These are phyloP conservation scores for Bremia lactucae DNA, from an alignment of 352 stramenopile species.

Conservation along the genomic window DNA sequence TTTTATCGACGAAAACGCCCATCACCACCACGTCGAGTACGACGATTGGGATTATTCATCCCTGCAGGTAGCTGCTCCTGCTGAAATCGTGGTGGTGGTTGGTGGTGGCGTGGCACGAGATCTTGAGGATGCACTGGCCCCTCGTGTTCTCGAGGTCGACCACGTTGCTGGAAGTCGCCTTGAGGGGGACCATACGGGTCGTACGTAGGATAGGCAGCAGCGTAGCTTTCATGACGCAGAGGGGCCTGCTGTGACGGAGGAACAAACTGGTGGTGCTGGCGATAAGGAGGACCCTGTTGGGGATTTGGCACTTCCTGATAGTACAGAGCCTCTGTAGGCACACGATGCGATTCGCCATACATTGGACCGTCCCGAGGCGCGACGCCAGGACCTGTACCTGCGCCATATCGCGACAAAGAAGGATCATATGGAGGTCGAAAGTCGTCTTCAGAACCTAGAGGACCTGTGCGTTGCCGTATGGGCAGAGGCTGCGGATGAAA, in stretches of 20 bases:
- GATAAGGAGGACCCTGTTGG: constrained; percentile 12
- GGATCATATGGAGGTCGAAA: constrained; percentile 19
- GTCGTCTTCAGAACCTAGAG: constrained; percentile 13
- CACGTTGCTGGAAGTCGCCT: constrained; percentile 23
- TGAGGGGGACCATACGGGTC: constrained; percentile 21
- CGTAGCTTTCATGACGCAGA: constrained; percentile 14
- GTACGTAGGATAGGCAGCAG: constrained; percentile 22
- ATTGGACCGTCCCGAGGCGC: constrained; percentile 6
- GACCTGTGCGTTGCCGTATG: constrained; percentile 14
- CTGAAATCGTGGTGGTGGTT: constrained; percentile 13
- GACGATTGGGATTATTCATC: constrained; percentile 16
- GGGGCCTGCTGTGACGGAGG: constrained; percentile 14
- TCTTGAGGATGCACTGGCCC: constrained; percentile 8
- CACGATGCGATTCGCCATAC: constrained; percentile 12
- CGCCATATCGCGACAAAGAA: constrained; percentile 25
- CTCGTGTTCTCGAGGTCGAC: constrained; percentile 15
- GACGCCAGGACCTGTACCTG: constrained; percentile 7
- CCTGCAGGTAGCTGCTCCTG: constrained; percentile 18
- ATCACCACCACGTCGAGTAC: constrained; percentile 27
- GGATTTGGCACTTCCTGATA: constrained; percentile 23
- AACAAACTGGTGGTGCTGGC: constrained; percentile 14
- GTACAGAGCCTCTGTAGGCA: constrained; percentile 14
- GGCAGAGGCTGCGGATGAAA: constrained; percentile 18
- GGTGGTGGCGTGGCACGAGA: constrained; percentile 4
- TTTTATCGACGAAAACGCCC: constrained; percentile 21